Base-by-base conservation (phyloP, 2,329 filamentous ascomycete genomes). In the Aureobasidium leucospermi region DNA sequence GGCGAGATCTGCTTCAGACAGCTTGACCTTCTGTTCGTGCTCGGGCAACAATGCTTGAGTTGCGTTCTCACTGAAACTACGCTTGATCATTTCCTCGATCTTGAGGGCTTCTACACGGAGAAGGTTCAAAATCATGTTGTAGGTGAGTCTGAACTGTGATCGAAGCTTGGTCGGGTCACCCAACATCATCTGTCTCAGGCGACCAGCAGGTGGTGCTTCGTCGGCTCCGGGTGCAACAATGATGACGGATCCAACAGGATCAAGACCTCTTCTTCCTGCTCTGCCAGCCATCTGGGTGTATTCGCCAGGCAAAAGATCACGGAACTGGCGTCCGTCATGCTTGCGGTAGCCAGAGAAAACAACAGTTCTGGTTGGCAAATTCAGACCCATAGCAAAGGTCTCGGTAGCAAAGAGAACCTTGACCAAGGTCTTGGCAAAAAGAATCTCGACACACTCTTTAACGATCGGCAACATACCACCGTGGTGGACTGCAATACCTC, bases 11-110 rank as follows among this genome's bases (percentile, higher is more conserved):
- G 90, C 92, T 72, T 99, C 92, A 0, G 92, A 95, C 2, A 96
- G 67, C 71, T 93, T 91, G 62, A 99, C 90, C 60, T 91, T 88
- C 73, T 96, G 96, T 74, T 99, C 92, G 67, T 97, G 93, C 73
- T 97, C 92, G 0, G 94, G 94, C 1, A 97, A 79, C 11, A 97
- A 76, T 63, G 95, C 92, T 70, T 99, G 94, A 0, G 93, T 97
- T 28, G 93, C 93, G 74, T 99, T 94, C 73, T 99, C 94, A 56
- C 93, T 96, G 79, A 99, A 99, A 72, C 92, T 96, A 65, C 94
- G 88, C 81, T 99, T 99, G 78, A 99, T 99, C 94, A 99, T 99
- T 75, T 99, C 94, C 72, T 99, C 94, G 66, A 99, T 97, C 77
- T 96, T 97, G 65, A 99, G 76, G 2, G 94, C 94, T 73, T 99